Conservation (phyloP, 2,329 filamentous ascomycete species). For the Phialemoniopsis sp. region DNA sequence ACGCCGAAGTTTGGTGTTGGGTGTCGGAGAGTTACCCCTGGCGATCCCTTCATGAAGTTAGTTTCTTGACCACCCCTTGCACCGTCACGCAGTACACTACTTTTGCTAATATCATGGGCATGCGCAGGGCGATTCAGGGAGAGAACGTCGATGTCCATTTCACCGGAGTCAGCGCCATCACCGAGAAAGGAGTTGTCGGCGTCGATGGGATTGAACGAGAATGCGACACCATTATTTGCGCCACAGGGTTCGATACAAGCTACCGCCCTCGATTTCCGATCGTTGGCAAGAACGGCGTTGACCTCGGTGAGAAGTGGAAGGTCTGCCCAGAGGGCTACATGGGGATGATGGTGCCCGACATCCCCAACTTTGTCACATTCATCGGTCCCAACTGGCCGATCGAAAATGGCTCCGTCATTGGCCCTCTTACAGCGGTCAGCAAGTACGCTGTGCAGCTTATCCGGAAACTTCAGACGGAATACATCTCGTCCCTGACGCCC, state of each 20-base stretch:
- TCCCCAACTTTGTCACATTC: constrained; percentile 13
- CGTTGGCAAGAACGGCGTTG: constrained; percentile 7
- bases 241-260: constrained; percentile 29
- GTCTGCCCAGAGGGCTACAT: constrained; percentile 11
- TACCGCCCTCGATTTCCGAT: constrained; percentile 25
- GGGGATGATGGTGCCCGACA: constrained; percentile 8
- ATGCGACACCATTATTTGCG: constrained; percentile 23
- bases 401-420: constrained; percentile 9
- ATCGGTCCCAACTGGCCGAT: constrained; percentile 11
- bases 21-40: constrained; percentile 34
- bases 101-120: too few species aligned
- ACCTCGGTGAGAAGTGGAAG: constrained; percentile 13
- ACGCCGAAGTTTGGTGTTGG: constrained; percentile 38
- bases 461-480: too few species aligned
- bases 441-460: too few species aligned
- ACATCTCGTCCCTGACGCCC: constrained; percentile 17
- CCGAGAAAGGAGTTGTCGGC: constrained; percentile 20
- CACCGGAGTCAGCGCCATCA: constrained; percentile 30
- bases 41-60: constrained; percentile 37
- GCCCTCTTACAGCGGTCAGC: constrained; percentile 11
- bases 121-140: constrained; percentile 29
- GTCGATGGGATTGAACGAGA: constrained; percentile 21
- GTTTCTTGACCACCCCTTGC: too few species aligned
- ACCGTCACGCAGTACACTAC: too few species aligned
- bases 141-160: constrained; percentile 37